Conservation (phyloP, 495 filamentous ascomycete species). For the Achaetomiella virescens region DNA sequence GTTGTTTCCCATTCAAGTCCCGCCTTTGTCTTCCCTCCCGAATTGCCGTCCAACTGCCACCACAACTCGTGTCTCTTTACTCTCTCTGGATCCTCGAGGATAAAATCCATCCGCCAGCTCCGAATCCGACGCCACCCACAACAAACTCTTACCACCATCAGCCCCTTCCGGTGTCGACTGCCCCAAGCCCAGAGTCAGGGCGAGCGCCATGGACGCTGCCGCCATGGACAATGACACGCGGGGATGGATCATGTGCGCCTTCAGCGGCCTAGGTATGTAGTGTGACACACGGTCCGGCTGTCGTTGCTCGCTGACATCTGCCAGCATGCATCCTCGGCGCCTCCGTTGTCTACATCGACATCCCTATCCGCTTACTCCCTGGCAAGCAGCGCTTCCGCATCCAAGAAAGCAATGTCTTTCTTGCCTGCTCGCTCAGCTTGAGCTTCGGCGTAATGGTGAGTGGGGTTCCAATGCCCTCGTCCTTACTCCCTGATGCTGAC, state of each 20-base stretch:
- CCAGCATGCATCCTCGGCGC: conserved; percentile 77
- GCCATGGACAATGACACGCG: conserved; percentile 72
- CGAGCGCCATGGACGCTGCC: conserved; percentile 28
- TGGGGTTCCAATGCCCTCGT: no score
- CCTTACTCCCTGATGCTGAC: conserved; percentile 9
- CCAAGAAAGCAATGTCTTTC: conserved; percentile 78
- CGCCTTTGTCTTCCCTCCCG: no score
- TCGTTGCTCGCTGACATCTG: conserved; percentile 6
- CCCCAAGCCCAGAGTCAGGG: neutral
- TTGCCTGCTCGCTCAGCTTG: conserved; percentile 81
- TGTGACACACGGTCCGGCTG: neutral
- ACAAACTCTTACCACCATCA: neutral
- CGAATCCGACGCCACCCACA: no score
- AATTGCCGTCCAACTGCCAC: no score
- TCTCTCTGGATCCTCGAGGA: no score
- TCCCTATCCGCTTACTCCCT: conserved; percentile 64
- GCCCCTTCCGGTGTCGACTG: neutral
- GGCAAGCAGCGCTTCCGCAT: conserved; percentile 74
- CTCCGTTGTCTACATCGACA: conserved; percentile 78
- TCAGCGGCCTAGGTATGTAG: conserved; percentile 69
- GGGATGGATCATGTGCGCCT: conserved; percentile 86
- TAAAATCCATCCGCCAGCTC: no score
- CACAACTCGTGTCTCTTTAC: no score
- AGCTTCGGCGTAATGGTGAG: conserved; percentile 97
- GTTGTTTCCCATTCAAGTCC: neutral